Base-by-base conservation (phyloP, 1,284 basidiomycete species). In the Malassezia dermatis region DNA sequence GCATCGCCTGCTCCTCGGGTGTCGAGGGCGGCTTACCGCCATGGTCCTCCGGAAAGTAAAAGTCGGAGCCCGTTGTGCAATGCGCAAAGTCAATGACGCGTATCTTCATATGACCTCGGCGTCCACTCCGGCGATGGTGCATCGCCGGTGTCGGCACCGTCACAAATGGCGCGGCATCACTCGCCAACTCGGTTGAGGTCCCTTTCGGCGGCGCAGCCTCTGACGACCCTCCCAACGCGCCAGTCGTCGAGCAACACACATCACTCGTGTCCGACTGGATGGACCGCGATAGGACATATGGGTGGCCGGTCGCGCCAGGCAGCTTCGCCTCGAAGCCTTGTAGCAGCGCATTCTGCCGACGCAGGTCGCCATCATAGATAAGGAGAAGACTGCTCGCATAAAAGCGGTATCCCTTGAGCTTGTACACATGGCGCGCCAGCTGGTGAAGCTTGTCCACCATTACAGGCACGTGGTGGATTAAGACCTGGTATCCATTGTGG, bases 81-180 rank as follows among this genome's bases (percentile, higher is more conserved):
- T 96, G 93, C 7, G 93, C 94, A 78, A 99, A 99, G 76, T 99
- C 93, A 57, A 99, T 94, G 53, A 99, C 84, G 26, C 91, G 87
- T 61, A 98, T 87, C 68, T 88, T 89, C 56, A 98, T 83, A 75
- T 94, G 89, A 37, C 94, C 94, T 11, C 56, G 45, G 19, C 51
- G 51, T 28, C 41, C 28, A 11, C 21, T 24, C 11, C 34, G 46
- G 4, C 46, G 46, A n/a, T 21, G 8, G 13, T 45, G 48, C 11
- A 28, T 17, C 4, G 39, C 45, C 0, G 53, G 53, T 8, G 53
- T 45, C 1, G 53, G 53, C 15, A 56, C 31, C 35, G 53, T 46
- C 10, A 56, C 17, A 6, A 47, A 28, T 1, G 53, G 19, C 8
- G 53, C 35, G 24, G 53, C 44, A 6, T 26, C 12, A n/a, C 41